Conservation (phyloP, 495 filamentous ascomycete species). For the Haplographium delicatum region DNA sequence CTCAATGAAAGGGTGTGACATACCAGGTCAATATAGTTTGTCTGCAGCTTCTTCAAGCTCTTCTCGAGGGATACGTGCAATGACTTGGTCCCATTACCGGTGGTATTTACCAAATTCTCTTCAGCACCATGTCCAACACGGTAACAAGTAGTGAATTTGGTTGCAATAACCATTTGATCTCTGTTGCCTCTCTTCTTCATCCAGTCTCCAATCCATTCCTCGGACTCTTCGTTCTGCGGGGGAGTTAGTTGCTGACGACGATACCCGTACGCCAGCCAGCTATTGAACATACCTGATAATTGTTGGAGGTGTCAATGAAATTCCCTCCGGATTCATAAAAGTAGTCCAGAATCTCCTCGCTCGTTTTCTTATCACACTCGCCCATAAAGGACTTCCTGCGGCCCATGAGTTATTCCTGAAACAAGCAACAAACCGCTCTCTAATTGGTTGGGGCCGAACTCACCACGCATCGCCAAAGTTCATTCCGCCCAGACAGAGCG, state of each 20-base stretch:
- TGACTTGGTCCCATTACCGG: conserved; percentile 56
- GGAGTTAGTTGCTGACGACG: too few species aligned
- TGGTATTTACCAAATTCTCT: conserved; percentile 50
- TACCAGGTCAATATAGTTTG: conserved; percentile 57
- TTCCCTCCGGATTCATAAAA: conserved; percentile 66
- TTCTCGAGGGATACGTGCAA: conserved; percentile 47
- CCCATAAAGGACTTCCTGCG: conserved; percentile 44
- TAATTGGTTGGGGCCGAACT: conserved; percentile 1
- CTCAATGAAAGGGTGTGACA: neutral
- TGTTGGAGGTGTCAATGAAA: conserved; percentile 62
- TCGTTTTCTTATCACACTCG: conserved; percentile 52
- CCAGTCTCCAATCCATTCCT: conserved; percentile 75
- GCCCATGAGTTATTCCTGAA: neutral
- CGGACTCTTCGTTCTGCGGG: conserved; percentile 56
- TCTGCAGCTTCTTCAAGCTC: conserved; percentile 56
- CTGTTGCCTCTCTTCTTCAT: conserved; percentile 46
- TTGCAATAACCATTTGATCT: conserved; percentile 63
- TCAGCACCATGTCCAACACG: conserved; percentile 30
- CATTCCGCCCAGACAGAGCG: conserved; percentile 58
- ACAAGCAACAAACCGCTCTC: neutral
- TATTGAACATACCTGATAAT: too few species aligned
- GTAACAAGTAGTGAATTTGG: conserved; percentile 58
- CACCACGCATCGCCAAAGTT: conserved; percentile 55
- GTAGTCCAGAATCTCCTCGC: conserved; percentile 62
- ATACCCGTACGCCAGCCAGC: too few species aligned